These are phyloP conservation scores for Raddia distichophylla DNA, from an alignment of 176 grass and related monocot genomes.

Conservation along the genomic window DNA sequence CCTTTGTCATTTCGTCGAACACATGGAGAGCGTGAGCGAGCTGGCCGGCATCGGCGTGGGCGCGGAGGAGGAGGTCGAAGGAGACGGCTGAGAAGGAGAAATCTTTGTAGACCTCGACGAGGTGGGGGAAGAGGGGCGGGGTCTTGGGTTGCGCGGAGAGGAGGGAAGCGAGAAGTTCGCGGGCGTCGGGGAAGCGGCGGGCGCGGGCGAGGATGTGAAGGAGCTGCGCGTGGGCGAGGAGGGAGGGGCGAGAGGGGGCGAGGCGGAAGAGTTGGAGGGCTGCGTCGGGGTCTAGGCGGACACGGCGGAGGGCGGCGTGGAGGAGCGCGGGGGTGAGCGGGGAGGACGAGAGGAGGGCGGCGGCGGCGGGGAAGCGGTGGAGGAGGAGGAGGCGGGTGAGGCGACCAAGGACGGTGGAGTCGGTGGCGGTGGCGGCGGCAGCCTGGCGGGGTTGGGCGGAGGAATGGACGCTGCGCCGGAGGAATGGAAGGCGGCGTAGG, in stretches of 20 bases:
- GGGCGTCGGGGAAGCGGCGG: conserved; percentile 60
- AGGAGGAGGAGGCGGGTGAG: conserved; percentile 83
- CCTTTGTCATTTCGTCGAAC: conserved; percentile 80
- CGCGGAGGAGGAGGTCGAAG: conserved; percentile 87
- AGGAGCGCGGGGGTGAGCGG: conserved; percentile 66
- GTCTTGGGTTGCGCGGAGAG: conserved; percentile 24
- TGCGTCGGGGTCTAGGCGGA: conserved; percentile 68
- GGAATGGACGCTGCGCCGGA: conserved; percentile 45
- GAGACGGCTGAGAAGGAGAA: conserved; percentile 73
- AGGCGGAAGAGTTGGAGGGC: conserved; percentile 66
- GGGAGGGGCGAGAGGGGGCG: conserved; percentile 49
- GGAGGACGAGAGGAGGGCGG: conserved; percentile 48
- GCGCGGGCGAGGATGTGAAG: conserved; percentile 75
- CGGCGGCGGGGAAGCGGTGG: conserved; percentile 68
- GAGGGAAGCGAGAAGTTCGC: conserved; percentile 56
- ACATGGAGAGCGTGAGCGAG: conserved; percentile 65
- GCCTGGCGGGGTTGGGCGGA: neutral
- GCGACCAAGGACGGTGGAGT: conserved; percentile 52
- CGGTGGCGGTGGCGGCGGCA: neutral
- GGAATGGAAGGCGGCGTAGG: conserved; percentile 12
- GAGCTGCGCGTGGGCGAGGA: conserved; percentile 68
- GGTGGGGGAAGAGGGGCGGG: conserved; percentile 56
- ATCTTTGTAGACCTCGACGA: conserved; percentile 68
- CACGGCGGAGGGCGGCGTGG: conserved; percentile 59
- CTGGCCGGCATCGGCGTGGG: conserved; percentile 46